Evolutionary conservation across 2,329 filamentous ascomycete species (phyloP), one percentile per base, ranked within the genome.

Genomic region (Pseudogymnoascus sp.): DNA sequence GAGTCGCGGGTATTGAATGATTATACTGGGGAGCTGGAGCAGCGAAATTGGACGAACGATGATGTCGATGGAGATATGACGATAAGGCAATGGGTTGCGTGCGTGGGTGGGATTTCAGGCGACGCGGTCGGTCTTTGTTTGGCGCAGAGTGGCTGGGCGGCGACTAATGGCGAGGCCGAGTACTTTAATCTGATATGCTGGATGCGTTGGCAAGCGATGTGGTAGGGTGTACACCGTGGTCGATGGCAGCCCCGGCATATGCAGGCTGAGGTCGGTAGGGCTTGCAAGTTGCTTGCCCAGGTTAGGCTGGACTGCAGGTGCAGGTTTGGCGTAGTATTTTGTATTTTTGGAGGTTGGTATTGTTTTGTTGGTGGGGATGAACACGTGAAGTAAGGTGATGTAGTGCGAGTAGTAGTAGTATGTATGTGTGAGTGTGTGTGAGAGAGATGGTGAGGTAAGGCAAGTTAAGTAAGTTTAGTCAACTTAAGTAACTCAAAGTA

Each of bases 141-240:
- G 70, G 73, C 69, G 70, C 62, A 36, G 75, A 76, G 74, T 75
- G 75, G 75, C 76, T 78, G 77, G 75, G 74, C 74, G 78, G 75
- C 73, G 74, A 76, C 77, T 78, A 81, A 81, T 42, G 38, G 38
- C 17, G 38, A 42, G 38, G 38, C 38, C 38, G 38, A 42, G 38
- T 42, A 42, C 38, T 42, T 81, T 78, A 80, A 82, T 81, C 82
- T 78, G 79, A 78, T 79, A 80, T 82, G 80, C 76, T 78, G 76
- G 78, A 82, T 85, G 83, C 80, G 83, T 79, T 86, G 83, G 83
- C 83, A 85, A 71, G 76, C 71, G 76, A 78, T 77, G 76, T 80
- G 76, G 76, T 77, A 78, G 38, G 76, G 77, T 78, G 77, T 76
- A 78, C 78, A 77, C 77, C 77, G 79, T 77, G 79, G 78, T 78